These are phyloP conservation scores for Irpex lacteus DNA, from an alignment of 1,284 basidiomycete genomes.

Conservation along the genomic window DNA sequence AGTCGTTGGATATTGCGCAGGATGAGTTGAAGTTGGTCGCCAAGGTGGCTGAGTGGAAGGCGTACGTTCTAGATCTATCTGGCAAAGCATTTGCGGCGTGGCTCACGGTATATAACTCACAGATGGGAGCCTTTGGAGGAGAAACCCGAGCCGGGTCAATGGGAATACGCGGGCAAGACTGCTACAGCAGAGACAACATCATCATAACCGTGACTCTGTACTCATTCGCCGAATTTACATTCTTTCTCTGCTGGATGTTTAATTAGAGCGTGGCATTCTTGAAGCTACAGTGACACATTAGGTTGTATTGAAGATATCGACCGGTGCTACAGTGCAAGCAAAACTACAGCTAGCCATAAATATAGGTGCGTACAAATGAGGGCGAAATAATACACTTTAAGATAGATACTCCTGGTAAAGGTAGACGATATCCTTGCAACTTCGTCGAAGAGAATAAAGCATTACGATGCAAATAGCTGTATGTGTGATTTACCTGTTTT, in stretches of 20 bases:
- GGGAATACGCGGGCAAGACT: slow-evolving; percentile 76
- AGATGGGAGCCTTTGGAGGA: slow-evolving; percentile 90
- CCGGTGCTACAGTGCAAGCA: neutral
- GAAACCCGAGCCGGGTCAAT: slow-evolving; percentile 79
- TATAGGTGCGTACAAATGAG: no score
- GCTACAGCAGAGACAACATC: slow-evolving; percentile 36
- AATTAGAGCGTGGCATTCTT: neutral
- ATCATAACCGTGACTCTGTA: neutral
- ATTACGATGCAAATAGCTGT: neutral
- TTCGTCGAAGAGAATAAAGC: neutral
- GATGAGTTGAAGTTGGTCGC: slow-evolving; percentile 78
- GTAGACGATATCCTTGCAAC: neutral
- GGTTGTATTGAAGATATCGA: neutral
- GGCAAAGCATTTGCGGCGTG: slow-evolving; percentile 5
- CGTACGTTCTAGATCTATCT: slow-evolving; percentile 83
- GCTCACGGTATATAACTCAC: slow-evolving; percentile 6
- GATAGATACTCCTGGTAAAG: neutral
- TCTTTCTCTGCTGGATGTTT: neutral
- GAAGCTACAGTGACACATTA: neutral
- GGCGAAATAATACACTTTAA: neutral
- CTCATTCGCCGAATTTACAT: neutral
- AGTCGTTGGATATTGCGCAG: slow-evolving; percentile 79
- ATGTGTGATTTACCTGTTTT: neutral
- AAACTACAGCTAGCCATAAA: no score
- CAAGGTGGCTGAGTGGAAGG: slow-evolving; percentile 94